A percentile compares a stretch with the other conserved stretches of the same genome.
These are phyloP conservation scores for Prunus armeniaca DNA, from an alignment of 306 rosid species.

Conservation along the genomic window DNA sequence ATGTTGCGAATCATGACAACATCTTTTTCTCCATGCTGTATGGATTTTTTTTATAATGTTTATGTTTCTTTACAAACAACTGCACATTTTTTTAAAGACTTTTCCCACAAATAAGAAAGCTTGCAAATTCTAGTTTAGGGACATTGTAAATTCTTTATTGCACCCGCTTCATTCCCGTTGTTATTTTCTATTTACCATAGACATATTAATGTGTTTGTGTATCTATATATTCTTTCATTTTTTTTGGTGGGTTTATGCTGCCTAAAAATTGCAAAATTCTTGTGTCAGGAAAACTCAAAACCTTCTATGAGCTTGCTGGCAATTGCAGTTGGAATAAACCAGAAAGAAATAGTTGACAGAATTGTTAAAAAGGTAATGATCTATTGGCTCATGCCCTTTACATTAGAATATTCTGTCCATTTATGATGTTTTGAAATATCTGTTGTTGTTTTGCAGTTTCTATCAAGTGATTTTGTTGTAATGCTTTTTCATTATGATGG, in stretches of 20 bases:
- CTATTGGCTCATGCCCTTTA: conserved; percentile 12
- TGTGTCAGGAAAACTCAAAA: conserved; percentile 41
- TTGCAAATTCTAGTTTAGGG: neutral
- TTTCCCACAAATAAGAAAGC: neutral
- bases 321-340: conserved; percentile 78
- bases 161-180: neutral
- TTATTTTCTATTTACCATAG: neutral
- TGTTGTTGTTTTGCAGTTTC: conserved; percentile 39
- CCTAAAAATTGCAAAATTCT: conserved; percentile 2
- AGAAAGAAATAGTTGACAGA: conserved; percentile 61
- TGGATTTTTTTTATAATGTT: neutral
- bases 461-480: conserved; percentile 37
- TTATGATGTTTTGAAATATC: conserved; percentile 12
- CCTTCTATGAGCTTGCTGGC: conserved; percentile 69
- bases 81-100: neutral
- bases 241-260: neutral
- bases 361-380: conserved; percentile 69
- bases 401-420: conserved; percentile 9
- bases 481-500: conserved; percentile 74
- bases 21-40: neutral
- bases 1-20: neutral
- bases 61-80: neutral
- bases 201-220: neutral
- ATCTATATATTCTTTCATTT: neutral
- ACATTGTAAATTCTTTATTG: neutral